Conservation (phyloP, 495 filamentous ascomycete species). For the Neurospora africana region DNA sequence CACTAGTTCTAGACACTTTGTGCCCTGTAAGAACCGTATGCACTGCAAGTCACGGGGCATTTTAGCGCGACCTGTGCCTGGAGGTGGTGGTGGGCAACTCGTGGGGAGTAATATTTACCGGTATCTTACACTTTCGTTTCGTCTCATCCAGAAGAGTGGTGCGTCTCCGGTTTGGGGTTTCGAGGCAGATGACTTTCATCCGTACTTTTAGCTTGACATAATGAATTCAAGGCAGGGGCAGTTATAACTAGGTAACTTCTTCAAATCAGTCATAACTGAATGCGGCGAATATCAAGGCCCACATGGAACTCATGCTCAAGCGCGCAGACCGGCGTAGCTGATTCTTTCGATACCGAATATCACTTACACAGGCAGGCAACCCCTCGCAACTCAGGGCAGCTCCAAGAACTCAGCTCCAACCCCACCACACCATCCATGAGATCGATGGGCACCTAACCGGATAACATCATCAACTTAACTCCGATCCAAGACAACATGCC, state of each 20-base stretch:
- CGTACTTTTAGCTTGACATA: neutral
- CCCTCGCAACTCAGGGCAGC: neutral
- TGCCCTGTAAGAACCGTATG: neutral
- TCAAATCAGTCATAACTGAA: neutral
- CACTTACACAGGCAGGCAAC: neutral
- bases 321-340: neutral
- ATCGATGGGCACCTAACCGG: neutral
- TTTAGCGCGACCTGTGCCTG: neutral
- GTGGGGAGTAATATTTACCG: neutral
- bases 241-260: neutral
- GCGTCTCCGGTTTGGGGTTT: neutral
- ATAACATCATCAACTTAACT: neutral
- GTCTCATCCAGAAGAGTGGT: neutral
- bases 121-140: neutral
- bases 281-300: neutral
- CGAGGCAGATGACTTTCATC: neutral
- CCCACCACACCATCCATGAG: neutral
- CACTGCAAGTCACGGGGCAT: neutral
- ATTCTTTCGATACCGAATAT: neutral
- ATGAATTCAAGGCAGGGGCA: neutral
- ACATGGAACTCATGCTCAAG: neutral
- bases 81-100: neutral
- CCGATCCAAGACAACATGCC: neutral
- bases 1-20: slow-evolving; percentile 1
- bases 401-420: neutral